Base-by-base conservation (phyloP, 257 asterid genomes). In the Solanum commersonii region DNA sequence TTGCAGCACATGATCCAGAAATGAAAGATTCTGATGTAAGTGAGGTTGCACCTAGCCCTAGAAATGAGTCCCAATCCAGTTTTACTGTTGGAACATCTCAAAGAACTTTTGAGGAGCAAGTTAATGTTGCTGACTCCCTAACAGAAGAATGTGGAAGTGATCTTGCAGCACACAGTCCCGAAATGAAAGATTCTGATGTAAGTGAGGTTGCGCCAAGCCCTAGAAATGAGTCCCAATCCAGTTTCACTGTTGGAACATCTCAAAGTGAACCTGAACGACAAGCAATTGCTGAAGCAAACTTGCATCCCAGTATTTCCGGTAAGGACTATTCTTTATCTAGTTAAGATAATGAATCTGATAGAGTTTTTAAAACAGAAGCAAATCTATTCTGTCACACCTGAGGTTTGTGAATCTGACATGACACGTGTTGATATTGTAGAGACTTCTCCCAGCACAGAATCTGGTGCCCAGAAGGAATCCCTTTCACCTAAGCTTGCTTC, bases 341-440 rank as follows among this genome's bases (percentile, higher is more conserved):
- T 82, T 82, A 23, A 34, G 44, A 31, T 27, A 16, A 16, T 44
- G 27, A 52, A 82, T 82, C 44, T 46, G 85, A 79, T 79, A 27
- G 85, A 79, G 85, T 46, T 79, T 46, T 67, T 44, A 46, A 79
- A 11, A 16, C 67, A 79, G 25, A 44, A 44, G 40, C 27, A 79
- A 79, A 79, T 27, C 15, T 44, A 1, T 27, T 79, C 67, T 6
- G 15, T 13, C 31, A 25, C 38, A 27, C 78, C 84, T 87, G 89
- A 52, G 68, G 65, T 68, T 82, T 82, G 87, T 87, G 86, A 83
- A 87, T 40, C 68, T 87, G 89, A 87, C 52, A 87, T 34, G 82
- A 33, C 35, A 9, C 37, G 71, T 87, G 74, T 56, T 72, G 35
- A 79, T 78, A 82, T 38, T 37, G 84, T 72, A 78, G 87, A 33